Percentiles rank a stretch among this genome's conserved stretches.
Evolutionary conservation across 2,329 filamentous ascomycete species (phyloP).

Genomic region (Fusarium sp.): DNA sequence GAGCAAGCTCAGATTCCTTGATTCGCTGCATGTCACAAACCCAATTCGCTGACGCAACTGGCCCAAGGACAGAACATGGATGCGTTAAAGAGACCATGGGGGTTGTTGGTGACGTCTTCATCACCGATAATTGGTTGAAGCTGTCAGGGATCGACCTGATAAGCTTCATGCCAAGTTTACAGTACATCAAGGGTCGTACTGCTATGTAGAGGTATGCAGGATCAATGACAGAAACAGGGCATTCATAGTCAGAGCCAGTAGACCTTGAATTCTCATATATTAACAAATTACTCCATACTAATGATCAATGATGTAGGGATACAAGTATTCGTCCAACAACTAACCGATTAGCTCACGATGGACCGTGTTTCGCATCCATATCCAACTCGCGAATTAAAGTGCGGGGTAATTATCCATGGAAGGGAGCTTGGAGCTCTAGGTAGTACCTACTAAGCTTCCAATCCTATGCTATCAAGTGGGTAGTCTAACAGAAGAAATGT

Average conservation of each 20-base stretch:
- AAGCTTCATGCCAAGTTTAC: slow-evolving; percentile 29
- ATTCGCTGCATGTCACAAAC: slow-evolving; percentile 11
- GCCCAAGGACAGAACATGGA: slow-evolving; percentile 3
- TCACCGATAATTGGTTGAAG: slow-evolving; percentile 15
- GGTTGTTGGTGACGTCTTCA: slow-evolving; percentile 35
- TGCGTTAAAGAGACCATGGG: background rate
- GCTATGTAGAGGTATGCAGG: background rate
- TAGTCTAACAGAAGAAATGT: background rate
- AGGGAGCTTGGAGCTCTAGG: background rate
- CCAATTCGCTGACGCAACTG: slow-evolving; percentile 37
- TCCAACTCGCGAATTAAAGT: background rate
- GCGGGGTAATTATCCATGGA: background rate
- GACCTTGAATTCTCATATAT: background rate
- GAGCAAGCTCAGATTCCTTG: slow-evolving; percentile 7
- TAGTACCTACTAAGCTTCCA: background rate
- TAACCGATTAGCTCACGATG: background rate
- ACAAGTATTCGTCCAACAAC: background rate
- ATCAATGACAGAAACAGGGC: background rate
- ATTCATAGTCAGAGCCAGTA: background rate
- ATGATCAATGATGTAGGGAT: background rate
- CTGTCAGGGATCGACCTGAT: background rate
- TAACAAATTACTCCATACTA: background rate
- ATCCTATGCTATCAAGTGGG: background rate
- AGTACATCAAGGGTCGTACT: background rate
- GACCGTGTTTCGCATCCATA: background rate